These are phyloP conservation scores for Irpex sp. DNA, from an alignment of 1,284 basidiomycete species.

Conservation along the genomic window DNA sequence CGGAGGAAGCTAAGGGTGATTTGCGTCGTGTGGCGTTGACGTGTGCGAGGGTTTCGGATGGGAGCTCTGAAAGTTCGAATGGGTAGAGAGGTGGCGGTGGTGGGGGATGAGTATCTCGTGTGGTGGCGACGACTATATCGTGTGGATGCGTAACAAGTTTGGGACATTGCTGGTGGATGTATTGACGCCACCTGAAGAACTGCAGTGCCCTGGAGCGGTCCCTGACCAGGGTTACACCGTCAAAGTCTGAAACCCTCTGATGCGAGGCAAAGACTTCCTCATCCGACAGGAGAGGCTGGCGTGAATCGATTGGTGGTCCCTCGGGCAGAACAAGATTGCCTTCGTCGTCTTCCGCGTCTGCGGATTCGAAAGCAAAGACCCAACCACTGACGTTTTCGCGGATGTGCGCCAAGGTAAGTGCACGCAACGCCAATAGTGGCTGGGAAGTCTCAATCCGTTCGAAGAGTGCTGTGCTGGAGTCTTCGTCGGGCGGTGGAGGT, in stretches of 20 bases:
- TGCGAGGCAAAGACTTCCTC: constrained; percentile 3
- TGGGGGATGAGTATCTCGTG: not conserved
- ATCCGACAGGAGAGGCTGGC: not conserved
- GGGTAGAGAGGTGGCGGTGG: not conserved
- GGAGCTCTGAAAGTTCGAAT: not conserved
- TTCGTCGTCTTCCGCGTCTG: not conserved
- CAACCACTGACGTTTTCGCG: not conserved
- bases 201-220: constrained; percentile 1
- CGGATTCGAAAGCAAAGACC: not conserved
- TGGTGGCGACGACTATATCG: not conserved
- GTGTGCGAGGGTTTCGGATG: not conserved
- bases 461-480: not conserved
- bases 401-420: not conserved
- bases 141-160: not conserved
- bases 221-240: not conserved
- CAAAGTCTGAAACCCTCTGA: constrained; percentile 2
- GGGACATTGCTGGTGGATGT: not conserved
- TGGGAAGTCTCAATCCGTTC: not conserved
- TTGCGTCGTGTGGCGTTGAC: not conserved
- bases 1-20: not conserved
- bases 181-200: not conserved
- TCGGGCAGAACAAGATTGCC: constrained; percentile 1
- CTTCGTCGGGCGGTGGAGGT: not conserved
- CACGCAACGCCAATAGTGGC: not conserved
- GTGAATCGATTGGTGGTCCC: constrained; percentile 1